Evolutionary conservation across 371 early-diverging fungal species (phyloP).

Genomic region (Syncephalastrum sp.): DNA sequence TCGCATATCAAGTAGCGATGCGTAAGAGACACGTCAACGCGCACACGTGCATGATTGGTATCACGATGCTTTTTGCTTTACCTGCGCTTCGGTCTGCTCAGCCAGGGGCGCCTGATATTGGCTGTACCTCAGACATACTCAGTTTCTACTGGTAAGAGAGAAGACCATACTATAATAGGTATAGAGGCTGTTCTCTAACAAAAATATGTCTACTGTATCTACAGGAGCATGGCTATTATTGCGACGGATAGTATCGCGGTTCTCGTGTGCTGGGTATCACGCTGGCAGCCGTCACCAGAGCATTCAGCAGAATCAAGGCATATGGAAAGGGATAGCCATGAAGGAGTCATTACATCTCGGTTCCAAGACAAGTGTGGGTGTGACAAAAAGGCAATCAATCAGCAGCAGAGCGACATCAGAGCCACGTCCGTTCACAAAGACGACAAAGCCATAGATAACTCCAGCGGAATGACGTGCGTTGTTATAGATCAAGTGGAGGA

Average conservation of each 20-base stretch:
- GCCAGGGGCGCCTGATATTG: constrained; percentile 41
- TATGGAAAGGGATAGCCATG: too few species aligned
- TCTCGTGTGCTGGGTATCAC: constrained; percentile 30
- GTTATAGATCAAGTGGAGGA: too few species aligned
- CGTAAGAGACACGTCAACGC: constrained; percentile 29
- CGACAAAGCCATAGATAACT: too few species aligned
- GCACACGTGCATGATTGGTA: constrained; percentile 37
- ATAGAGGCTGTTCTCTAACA: background rate
- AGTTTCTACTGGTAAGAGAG: constrained; percentile 37
- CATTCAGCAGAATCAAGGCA: too few species aligned
- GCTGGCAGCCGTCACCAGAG: constrained; percentile 18
- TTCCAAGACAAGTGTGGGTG: too few species aligned
- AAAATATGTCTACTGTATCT: background rate
- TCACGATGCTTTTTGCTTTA: constrained; percentile 39
- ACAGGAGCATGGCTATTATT: constrained; percentile 43
- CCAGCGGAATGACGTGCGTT: too few species aligned
- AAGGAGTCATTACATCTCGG: too few species aligned
- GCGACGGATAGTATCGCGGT: constrained; percentile 29
- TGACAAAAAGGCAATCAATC: too few species aligned
- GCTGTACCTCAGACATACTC: constrained; percentile 37
- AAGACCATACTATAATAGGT: background rate
- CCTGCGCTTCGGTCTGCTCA: constrained; percentile 39
- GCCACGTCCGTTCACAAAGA: too few species aligned
- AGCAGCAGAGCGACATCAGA: too few species aligned
- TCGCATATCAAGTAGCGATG: constrained; percentile 33